Base-by-base conservation (phyloP, 164 flowering plant species). In the Sedum album region DNA sequence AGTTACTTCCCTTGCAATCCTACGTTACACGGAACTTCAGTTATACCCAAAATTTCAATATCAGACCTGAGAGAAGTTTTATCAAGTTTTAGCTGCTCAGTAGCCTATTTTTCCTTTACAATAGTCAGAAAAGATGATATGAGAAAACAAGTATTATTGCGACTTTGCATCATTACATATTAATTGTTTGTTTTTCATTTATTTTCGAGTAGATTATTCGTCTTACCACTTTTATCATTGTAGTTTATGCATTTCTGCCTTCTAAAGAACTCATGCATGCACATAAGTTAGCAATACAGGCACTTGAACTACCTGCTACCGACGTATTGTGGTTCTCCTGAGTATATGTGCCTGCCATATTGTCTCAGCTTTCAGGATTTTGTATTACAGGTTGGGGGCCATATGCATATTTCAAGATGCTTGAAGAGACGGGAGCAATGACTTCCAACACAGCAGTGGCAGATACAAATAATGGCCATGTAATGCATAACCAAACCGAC, bases 321-420 rank as follows among this genome's bases (percentile, higher is more conserved):
- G n/a, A n/a, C n/a, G n/a, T n/a, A n/a, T n/a, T n/a, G n/a, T n/a
- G n/a, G n/a, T n/a, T n/a, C n/a, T n/a, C n/a, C n/a, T n/a, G n/a
- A n/a, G n/a, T n/a, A n/a, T n/a, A n/a, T n/a, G n/a, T n/a, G n/a
- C 4, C 5, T 26, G 36, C 18, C 70, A 53, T 23, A 51, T 21
- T 46, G 42, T 18, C 15, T 6, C 66, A 35, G 13, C 26, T 39
- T 31, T 30, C 18, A 68, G 23, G 49, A 35, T 65, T 33, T 23
- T 36, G 63, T n/a, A 9, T 35, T 79, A 72, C 69, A 86, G 90
- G 88, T 31, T 84, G 85, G 83, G 85, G 83, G 3, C 84, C 90
- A 2, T 80, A 82, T 69, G 85, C 81, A 18, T 86, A 82, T 70
- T 83, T 84, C 31, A 72, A 44, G 4, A 72, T 71, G 64, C 62